Evolutionary conservation across 176 grass and related monocot species (phyloP), one percentile per base, ranked within the genome.

Genomic region (Microstegium vimineum): DNA sequence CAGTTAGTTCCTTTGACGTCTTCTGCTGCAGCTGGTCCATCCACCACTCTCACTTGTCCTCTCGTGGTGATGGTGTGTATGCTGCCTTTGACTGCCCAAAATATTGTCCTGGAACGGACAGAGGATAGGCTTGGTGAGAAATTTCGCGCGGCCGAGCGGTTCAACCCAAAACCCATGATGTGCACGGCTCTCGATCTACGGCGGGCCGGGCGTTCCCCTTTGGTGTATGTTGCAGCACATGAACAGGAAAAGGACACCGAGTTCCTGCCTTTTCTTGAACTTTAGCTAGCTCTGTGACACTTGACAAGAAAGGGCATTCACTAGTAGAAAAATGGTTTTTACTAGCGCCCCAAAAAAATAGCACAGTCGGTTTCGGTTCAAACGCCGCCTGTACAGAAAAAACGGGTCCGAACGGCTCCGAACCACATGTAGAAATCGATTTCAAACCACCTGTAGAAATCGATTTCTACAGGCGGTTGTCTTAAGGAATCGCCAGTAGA

Each of bases 121-220:
- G 6, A 33, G 49, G 78, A 87, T 62, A 76, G 49, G 34, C 47
- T 69, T 32, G 85, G 43, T 2, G 85, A 82, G 85, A 87, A 87
- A 76, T 70, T 87, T 82, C 71, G 71, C 75, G 47, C 22, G 47
- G 33, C 35, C 28, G 78, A 76, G 63, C 36, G 0, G 61, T 70
- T 76, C 71, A 62, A 76, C 78, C 4, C 54, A 23, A 59, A 25
- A 28, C 11, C 26, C 49, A 9, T 15, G 70, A 56, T 79, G 45
- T 81, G 45, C 61, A 67, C 62, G 61, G 14, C 26, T 80, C 76
- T 62, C 10, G 57, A 56, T 52, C 49, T 52, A 7, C 6, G 18
- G 49, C 41, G 35, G n/a, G n/a, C n/a, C n/a, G n/a, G n/a, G n/a
- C 38, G 43, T 46, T 46, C 43, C 43, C 43, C 42, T 11, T 4